Evolutionary conservation across 2,329 filamentous ascomycete genomes (phyloP).

Genomic region (Leptographium galeiforme): DNA sequence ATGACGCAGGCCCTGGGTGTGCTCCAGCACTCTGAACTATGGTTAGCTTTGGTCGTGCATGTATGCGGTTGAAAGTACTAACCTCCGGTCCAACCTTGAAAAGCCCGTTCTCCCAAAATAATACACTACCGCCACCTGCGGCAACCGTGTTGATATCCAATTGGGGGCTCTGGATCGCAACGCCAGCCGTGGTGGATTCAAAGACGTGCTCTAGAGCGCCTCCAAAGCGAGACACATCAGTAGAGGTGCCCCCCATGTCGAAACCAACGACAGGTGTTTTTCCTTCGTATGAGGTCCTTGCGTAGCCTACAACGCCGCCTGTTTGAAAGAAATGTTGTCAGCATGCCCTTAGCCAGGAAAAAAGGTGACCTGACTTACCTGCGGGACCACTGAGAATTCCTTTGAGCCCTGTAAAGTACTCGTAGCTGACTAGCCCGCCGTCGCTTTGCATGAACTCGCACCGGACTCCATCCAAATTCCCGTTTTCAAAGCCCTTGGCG

Average conservation of each 20-base stretch:
- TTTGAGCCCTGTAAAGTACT: conserved; percentile 70
- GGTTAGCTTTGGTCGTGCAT: too few relatives aligned
- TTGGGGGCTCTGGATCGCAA: background rate
- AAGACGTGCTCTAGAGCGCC: conserved; percentile 89
- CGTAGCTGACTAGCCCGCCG: conserved; percentile 58
- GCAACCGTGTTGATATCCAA: conserved; percentile 39
- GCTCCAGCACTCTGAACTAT: conserved; percentile 44
- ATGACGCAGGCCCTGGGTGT: conserved; percentile 53
- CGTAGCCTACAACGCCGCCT: conserved; percentile 88
- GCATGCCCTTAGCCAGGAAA: conserved; percentile 19
- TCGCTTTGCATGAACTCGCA: conserved; percentile 81
- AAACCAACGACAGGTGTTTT: conserved; percentile 85
- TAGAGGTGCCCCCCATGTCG: conserved; percentile 90
- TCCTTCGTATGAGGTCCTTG: conserved; percentile 55
- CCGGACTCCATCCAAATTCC: conserved; percentile 62
- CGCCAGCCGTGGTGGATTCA: conserved; percentile 50
- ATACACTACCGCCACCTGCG: conserved; percentile 55
- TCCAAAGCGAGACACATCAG: conserved; percentile 79
- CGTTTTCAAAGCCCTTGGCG: conserved; percentile 61
- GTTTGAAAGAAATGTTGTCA: conserved; percentile 76
- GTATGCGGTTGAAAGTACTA: too few relatives aligned
- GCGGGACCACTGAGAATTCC: conserved; percentile 83
- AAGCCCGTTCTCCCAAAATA: conserved; percentile 55
- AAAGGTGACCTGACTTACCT: too few relatives aligned
- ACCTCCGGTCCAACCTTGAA: conserved; percentile 57